These are phyloP conservation scores for Penicillium cosmopolitanum DNA, from an alignment of 495 filamentous ascomycete genomes.

Conservation along the genomic window DNA sequence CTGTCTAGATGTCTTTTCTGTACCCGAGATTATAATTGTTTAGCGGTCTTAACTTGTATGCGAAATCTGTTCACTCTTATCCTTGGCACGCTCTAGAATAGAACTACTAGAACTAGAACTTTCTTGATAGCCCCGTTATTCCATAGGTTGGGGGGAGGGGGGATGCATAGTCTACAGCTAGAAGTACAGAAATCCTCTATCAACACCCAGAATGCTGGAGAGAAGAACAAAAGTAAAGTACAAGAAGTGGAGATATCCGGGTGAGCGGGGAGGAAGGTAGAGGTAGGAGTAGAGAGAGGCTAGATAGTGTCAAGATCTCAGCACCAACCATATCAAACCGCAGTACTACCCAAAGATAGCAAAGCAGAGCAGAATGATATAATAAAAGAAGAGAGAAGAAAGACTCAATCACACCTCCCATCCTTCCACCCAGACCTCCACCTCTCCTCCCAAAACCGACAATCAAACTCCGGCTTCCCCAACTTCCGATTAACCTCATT, in stretches of 20 bases:
- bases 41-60: slow-evolving; percentile 39
- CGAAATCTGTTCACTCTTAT: slow-evolving; percentile 17
- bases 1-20: slow-evolving; percentile 39
- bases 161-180: slow-evolving; percentile 1
- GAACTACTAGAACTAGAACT: neutral
- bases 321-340: neutral
- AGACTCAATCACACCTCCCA: slow-evolving; percentile 57
- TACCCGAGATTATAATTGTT: slow-evolving; percentile 36
- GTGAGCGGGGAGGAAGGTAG: neutral
- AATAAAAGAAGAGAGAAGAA: too few relatives aligned
- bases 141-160: neutral
- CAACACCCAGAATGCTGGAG: slow-evolving; percentile 15
- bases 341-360: neutral
- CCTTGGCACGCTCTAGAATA: neutral
- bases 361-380: too few relatives aligned
- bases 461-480: slow-evolving; percentile 92
- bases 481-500: slow-evolving; percentile 96
- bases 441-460: slow-evolving; percentile 86
- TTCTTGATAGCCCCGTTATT: neutral
- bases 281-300: neutral
- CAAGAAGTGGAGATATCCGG: neutral
- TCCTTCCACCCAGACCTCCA: slow-evolving; percentile 95
- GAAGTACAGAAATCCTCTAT: neutral
- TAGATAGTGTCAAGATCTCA: neutral
- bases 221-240: neutral